Evolutionary conservation across 2,329 filamentous ascomycete genomes (phyloP).

Genomic region (Torrubiella hemipterigena): DNA sequence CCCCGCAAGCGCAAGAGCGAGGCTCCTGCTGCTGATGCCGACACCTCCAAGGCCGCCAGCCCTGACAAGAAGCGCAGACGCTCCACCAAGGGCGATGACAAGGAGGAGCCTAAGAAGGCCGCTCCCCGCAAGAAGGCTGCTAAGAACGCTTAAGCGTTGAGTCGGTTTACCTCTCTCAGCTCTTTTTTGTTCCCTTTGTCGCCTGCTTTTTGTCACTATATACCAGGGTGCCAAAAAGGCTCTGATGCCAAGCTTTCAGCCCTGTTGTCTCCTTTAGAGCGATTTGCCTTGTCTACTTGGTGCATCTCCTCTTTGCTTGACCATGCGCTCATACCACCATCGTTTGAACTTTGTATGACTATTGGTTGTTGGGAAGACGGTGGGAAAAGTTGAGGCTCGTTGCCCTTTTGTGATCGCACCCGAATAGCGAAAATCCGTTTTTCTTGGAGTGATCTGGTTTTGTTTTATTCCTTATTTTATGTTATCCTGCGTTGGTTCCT

Average conservation of each 20-base stretch:
- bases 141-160: constrained; percentile 22
- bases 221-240: too few species aligned
- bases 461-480: constrained; percentile 1
- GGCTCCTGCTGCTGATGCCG: constrained; percentile 26
- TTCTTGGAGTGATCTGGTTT: neutral
- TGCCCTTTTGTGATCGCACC: too few species aligned
- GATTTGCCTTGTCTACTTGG: neutral
- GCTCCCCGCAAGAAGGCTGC: constrained; percentile 44
- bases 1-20: constrained; percentile 46
- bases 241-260: too few species aligned
- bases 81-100: constrained; percentile 40
- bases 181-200: constrained; percentile 4
- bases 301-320: neutral
- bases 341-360: neutral
- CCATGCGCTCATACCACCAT: neutral
- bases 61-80: constrained; percentile 54
- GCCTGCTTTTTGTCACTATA: constrained; percentile 1
- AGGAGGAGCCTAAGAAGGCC: constrained; percentile 45
- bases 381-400: neutral
- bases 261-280: neutral
- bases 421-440: neutral
- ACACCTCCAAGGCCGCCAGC: constrained; percentile 34
- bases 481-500: neutral
- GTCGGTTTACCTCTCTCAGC: constrained; percentile 2
- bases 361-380: neutral